A percentile compares a stretch with the other conserved stretches of the same genome.
These are phyloP conservation scores for Trypanosoma cruzi DNA, from an alignment of 208 protist genomes.

Conservation along the genomic window DNA sequence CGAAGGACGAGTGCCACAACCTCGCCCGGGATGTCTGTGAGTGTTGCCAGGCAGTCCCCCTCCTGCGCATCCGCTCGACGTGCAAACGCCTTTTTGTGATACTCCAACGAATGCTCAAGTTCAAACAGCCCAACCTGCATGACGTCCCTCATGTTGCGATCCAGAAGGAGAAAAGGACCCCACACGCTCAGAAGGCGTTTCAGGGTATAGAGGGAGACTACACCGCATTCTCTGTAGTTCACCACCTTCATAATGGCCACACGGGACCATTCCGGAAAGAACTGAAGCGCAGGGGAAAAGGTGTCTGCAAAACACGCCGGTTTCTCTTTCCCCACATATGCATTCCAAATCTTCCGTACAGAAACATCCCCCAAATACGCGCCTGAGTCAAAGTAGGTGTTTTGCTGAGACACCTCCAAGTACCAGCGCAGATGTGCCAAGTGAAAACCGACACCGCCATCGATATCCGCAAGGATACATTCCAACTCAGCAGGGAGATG, in stretches of 20 bases:
- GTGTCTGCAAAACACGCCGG: conserved; percentile 59
- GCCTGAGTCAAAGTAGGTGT: conserved; percentile 44
- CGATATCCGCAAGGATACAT: conserved; percentile 25
- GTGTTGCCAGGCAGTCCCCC: conserved; percentile 73
- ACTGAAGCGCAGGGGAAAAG: conserved; percentile 48
- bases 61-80: conserved; percentile 45
- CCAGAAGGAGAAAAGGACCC: conserved; percentile 82
- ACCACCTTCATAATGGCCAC: conserved; percentile 54
- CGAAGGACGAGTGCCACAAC: conserved; percentile 50
- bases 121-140: conserved; percentile 53
- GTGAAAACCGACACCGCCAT: conserved; percentile 37
- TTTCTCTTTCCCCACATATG: conserved; percentile 50
- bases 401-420: conserved; percentile 36
- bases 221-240: conserved; percentile 72
- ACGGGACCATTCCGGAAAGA: conserved; percentile 63
- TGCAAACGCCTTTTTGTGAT: conserved; percentile 52
- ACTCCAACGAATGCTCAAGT: conserved; percentile 54
- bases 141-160: conserved; percentile 69
- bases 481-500: conserved; percentile 17
- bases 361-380: conserved; percentile 52
- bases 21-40: conserved; percentile 63
- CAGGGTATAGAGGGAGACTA: conserved; percentile 79
- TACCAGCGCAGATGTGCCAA: conserved; percentile 77
- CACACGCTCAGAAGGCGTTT: conserved; percentile 76
- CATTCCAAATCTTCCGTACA: conserved; percentile 56